Conservation (phyloP, 768 basidiomycete species). For the Amanita exitialis region DNA sequence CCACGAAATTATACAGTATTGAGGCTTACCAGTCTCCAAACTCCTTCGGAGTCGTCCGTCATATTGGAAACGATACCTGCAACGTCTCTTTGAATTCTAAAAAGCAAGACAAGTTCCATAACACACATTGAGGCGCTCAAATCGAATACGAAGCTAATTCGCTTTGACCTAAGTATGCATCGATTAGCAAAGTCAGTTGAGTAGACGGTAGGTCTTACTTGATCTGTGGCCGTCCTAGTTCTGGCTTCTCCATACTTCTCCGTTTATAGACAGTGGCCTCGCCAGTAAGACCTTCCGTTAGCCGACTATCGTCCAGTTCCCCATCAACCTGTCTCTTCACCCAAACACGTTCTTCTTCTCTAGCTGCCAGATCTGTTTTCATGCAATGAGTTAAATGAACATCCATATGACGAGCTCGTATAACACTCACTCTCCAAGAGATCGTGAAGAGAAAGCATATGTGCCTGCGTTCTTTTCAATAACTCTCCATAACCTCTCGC, state of each 20-base stretch:
- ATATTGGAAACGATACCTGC: conserved; percentile 64
- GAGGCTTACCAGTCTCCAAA: conserved; percentile 48
- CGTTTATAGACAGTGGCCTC: conserved; percentile 65
- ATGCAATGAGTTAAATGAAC: neutral
- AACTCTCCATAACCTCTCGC: conserved; percentile 47
- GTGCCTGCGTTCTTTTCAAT: conserved; percentile 43
- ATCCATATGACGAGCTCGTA: neutral
- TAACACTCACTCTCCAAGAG: conserved; percentile 48
- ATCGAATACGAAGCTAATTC: conserved; percentile 62
- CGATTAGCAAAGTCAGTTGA: neutral
- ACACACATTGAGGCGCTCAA: conserved; percentile 58
- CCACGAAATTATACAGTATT: neutral
- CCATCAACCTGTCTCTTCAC: conserved; percentile 64
- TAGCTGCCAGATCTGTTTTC: conserved; percentile 47
- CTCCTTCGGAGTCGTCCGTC: conserved; percentile 56
- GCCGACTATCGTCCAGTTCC: conserved; percentile 54
- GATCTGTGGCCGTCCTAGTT: conserved; percentile 55
- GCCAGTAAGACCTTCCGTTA: conserved; percentile 60
- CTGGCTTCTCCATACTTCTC: conserved; percentile 60
- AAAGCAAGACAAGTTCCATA: neutral
- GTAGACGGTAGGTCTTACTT: conserved; percentile 29
- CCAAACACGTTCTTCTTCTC: conserved; percentile 64
- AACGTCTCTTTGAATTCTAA: neutral
- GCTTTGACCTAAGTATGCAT: conserved; percentile 38
- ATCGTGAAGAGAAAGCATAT: conserved; percentile 49